Percentiles rank a stretch among this genome's conserved stretches.
Conservation (phyloP, 2,329 filamentous ascomycete genomes). For the Trichothecium sympodiale region DNA sequence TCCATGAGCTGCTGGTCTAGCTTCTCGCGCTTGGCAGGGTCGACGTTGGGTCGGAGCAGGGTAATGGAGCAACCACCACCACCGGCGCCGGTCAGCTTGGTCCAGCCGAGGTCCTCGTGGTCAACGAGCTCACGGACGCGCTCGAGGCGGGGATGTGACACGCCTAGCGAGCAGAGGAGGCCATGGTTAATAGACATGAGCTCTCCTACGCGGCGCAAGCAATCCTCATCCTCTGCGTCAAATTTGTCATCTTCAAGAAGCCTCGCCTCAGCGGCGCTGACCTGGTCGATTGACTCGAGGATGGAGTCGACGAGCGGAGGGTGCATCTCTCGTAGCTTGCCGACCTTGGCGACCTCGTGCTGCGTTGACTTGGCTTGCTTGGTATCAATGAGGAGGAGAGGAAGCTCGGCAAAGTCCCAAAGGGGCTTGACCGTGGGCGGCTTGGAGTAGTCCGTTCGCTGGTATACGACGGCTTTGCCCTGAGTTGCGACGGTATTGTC, state of each 20-base stretch:
- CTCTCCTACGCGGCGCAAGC: slow-evolving; percentile 68
- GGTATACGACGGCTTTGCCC: slow-evolving; percentile 89
- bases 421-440: slow-evolving; percentile 68
- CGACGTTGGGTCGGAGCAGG: slow-evolving; percentile 59
- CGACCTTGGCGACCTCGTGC: slow-evolving; percentile 79
- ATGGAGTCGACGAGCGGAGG: slow-evolving; percentile 71
- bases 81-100: slow-evolving; percentile 90
- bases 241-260: slow-evolving; percentile 53
- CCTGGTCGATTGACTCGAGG: slow-evolving; percentile 72
- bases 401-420: slow-evolving; percentile 84
- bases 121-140: slow-evolving; percentile 86
- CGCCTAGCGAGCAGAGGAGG: slow-evolving; percentile 77
- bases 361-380: slow-evolving; percentile 77
- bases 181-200: slow-evolving; percentile 92
- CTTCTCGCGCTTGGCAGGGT: slow-evolving; percentile 42
- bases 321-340: slow-evolving; percentile 56
- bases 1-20: slow-evolving; percentile 55
- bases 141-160: slow-evolving; percentile 89
- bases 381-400: slow-evolving; percentile 82
- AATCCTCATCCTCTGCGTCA: slow-evolving; percentile 50
- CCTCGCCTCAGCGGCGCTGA: slow-evolving; percentile 44
- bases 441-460: slow-evolving; percentile 64
- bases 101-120: slow-evolving; percentile 84
- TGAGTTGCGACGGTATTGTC: slow-evolving; percentile 94
- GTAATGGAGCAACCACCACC: slow-evolving; percentile 95